phyloP scores from a whole-genome alignment of 106 monocot species.

The Acanthochlamys bracteata region DNA sequence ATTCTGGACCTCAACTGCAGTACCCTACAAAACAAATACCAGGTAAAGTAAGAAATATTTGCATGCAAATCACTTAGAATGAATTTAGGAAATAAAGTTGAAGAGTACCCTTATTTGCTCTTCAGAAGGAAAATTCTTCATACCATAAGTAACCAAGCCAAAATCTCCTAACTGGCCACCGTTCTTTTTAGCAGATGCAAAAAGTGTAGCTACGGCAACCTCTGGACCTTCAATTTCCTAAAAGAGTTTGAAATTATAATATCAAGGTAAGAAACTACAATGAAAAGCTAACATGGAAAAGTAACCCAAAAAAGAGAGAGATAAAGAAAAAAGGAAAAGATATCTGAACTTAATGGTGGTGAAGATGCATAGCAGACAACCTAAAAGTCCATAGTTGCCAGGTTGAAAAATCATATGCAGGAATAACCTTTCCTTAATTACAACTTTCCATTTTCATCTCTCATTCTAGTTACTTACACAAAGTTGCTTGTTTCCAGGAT shows the following conservation, averaged over 20 bases:
- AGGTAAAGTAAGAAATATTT: background rate
- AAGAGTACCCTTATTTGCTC: slow-evolving; percentile 59
- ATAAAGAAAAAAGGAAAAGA: too few species aligned
- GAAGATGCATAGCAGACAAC: too few species aligned
- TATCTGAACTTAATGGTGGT: too few species aligned
- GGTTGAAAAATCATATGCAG: too few species aligned
- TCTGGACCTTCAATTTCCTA: slow-evolving; percentile 90
- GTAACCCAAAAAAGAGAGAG: background rate
- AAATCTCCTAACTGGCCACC: slow-evolving; percentile 36
- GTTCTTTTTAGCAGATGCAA: slow-evolving; percentile 61
- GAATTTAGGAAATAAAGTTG: background rate
- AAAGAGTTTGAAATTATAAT: background rate
- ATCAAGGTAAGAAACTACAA: background rate
- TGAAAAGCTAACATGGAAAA: background rate
- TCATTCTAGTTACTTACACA: too few species aligned
- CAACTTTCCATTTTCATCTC: too few species aligned
- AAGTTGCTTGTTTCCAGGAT: too few species aligned
- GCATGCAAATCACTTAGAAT: background rate
- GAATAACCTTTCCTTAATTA: too few species aligned
- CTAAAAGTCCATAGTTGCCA: too few species aligned
- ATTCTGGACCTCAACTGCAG: slow-evolving; percentile 72
- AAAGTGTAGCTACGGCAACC: slow-evolving; percentile 69
- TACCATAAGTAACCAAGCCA: slow-evolving; percentile 51
- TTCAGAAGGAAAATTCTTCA: slow-evolving; percentile 73
- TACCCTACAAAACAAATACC: slow-evolving; percentile 32